Conservation (phyloP, 805 yeast species). For the Jamesozyma spencerorum region DNA sequence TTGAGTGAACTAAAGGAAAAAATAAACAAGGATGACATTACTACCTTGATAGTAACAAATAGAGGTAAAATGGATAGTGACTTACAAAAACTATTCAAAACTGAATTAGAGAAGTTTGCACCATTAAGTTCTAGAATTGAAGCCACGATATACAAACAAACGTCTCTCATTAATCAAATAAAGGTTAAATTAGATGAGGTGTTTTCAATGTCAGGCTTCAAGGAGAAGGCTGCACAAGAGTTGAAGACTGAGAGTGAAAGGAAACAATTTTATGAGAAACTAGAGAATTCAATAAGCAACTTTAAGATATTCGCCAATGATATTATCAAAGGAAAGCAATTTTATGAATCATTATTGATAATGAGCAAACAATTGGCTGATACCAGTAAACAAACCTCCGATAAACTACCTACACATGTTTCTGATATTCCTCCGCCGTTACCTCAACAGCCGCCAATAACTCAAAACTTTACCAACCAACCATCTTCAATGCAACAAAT, state of each 20-base stretch:
- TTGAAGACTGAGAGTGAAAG: conserved; percentile 28
- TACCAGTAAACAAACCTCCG: conserved; percentile 3
- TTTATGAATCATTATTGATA: conserved; percentile 43
- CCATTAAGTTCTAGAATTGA: conserved; percentile 59
- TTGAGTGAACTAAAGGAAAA: conserved; percentile 57
- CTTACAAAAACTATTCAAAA: conserved; percentile 49
- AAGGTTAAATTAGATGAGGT: conserved; percentile 41
- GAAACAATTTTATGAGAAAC: conserved; percentile 33
- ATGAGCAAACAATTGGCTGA: conserved; percentile 19
- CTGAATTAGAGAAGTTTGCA: conserved; percentile 68
- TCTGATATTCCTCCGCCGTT: conserved; percentile 5
- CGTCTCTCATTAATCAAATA: conserved; percentile 37
- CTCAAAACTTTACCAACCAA: background rate
- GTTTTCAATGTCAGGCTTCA: conserved; percentile 36
- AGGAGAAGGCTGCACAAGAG: conserved; percentile 34
- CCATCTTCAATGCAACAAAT: background rate
- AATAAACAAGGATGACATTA: conserved; percentile 76
- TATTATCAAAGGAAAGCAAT: conserved; percentile 47
- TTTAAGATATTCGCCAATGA: conserved; percentile 58
- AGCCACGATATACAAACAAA: conserved; percentile 59
- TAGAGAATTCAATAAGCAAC: conserved; percentile 41
- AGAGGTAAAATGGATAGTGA: conserved; percentile 50
- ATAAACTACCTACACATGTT: background rate
- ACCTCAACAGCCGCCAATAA: conserved; percentile 4
- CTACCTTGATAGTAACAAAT: conserved; percentile 61